Evolutionary conservation across 2,329 filamentous ascomycete genomes (phyloP).

Genomic region (Aureobasidium sp.): DNA sequence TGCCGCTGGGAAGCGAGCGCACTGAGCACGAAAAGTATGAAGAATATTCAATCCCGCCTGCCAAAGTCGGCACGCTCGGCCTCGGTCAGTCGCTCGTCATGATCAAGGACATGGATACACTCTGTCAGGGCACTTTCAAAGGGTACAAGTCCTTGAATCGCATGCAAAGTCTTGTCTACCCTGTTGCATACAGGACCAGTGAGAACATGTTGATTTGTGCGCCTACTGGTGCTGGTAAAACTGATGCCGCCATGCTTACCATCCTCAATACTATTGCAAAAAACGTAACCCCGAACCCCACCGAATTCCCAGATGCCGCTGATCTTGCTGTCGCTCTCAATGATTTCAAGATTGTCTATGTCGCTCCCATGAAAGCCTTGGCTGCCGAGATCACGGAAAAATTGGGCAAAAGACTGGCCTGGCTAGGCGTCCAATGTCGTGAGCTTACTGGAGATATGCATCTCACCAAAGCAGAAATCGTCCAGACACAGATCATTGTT

Average conservation of each 20-base stretch:
- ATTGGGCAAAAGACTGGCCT: conserved; percentile 80
- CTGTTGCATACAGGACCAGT: conserved; percentile 87
- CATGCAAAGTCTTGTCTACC: conserved; percentile 96
- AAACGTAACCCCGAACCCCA: conserved; percentile 72
- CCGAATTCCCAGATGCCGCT: conserved; percentile 62
- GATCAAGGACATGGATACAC: conserved; percentile 76
- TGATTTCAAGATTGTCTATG: conserved; percentile 97
- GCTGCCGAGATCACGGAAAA: conserved; percentile 96
- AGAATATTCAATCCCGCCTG: conserved; percentile 80
- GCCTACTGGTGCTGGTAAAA: conserved; percentile 92
- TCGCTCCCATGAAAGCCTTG: conserved; percentile 97
- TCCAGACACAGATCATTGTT: conserved; percentile 95
- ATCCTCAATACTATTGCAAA: conserved; percentile 86
- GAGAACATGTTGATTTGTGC: conserved; percentile 99
- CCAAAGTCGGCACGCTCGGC: conserved; percentile 66
- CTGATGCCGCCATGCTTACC: conserved; percentile 94
- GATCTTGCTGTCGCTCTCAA: conserved; percentile 78
- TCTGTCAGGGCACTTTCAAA: conserved; percentile 86
- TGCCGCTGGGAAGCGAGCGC: conserved; percentile 69
- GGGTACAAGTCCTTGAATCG: conserved; percentile 91
- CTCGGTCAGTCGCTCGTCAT: conserved; percentile 67
- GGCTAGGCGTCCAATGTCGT: conserved; percentile 86
- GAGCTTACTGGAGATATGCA: conserved; percentile 99
- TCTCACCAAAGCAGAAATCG: conserved; percentile 89
- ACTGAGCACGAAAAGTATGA: conserved; percentile 72